phyloP scores from a whole-genome alignment of 306 rosid genomes.

The Ochetophila trinervis region DNA sequence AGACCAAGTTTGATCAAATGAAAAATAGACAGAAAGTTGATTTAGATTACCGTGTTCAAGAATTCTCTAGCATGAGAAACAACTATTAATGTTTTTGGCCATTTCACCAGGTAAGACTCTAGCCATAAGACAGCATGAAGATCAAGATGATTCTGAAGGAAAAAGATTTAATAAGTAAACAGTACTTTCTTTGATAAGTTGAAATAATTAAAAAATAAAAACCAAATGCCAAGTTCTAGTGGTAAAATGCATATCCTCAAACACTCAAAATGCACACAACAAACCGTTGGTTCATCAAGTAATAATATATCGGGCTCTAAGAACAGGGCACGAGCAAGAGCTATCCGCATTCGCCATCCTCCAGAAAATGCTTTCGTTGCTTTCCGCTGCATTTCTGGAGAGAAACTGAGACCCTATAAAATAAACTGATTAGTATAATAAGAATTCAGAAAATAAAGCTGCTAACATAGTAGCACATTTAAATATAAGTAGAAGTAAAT shows the following conservation, averaged over 20 bases:
- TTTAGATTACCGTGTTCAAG: constrained; percentile 74
- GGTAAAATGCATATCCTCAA: constrained; percentile 18
- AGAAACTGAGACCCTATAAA: constrained; percentile 90
- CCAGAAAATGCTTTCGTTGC: constrained; percentile 95
- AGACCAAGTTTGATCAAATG: background rate
- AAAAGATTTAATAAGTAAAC: background rate
- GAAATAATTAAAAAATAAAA: background rate
- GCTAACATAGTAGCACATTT: background rate
- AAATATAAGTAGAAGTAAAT: background rate
- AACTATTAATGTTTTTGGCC: constrained; percentile 94
- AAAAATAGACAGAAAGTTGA: constrained; percentile 7
- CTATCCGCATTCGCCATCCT: constrained; percentile 99
- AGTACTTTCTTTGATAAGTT: background rate
- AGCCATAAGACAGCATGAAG: constrained; percentile 99
- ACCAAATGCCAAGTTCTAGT: background rate
- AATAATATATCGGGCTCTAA: constrained; percentile 89
- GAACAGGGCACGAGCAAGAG: constrained; percentile 96
- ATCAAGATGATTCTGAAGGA: constrained; percentile 96
- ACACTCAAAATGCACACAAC: constrained; percentile 23
- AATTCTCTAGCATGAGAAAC: constrained; percentile 99
- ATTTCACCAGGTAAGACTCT: constrained; percentile 82
- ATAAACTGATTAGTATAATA: background rate
- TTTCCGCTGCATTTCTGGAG: constrained; percentile 84
- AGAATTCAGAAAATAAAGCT: constrained; percentile 14
- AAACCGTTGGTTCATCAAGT: constrained; percentile 97